Evolutionary conservation across 2,329 filamentous ascomycete genomes (phyloP).

Genomic region (Arthrobotrys musiformis): DNA sequence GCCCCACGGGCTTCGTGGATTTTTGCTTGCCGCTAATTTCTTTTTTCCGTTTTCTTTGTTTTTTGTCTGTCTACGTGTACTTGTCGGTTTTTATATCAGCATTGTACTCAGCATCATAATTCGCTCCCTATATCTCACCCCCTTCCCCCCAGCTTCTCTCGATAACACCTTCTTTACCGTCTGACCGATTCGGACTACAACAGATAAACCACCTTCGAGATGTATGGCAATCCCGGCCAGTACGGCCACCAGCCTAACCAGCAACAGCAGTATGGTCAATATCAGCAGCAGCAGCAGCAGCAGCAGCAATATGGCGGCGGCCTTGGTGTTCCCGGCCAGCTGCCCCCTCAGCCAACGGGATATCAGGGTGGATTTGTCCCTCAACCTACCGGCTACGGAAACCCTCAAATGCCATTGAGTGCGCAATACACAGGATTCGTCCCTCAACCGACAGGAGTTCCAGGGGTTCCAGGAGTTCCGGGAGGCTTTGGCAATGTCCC

Average conservation of each 20-base stretch:
- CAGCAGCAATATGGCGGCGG: constrained; percentile 64
- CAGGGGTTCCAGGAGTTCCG: constrained; percentile 67
- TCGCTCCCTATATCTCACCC: background rate
- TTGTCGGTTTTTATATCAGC: constrained; percentile 46
- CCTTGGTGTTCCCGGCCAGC: constrained; percentile 62
- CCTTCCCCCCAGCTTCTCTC: background rate
- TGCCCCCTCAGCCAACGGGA: constrained; percentile 71
- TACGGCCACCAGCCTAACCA: constrained; percentile 53
- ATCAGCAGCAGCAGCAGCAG: constrained; percentile 59
- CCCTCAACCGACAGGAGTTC: constrained; percentile 64
- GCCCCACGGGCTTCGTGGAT: constrained; percentile 37
- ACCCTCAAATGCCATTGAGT: constrained; percentile 66
- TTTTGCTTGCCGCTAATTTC: background rate
- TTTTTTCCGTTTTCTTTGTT: background rate
- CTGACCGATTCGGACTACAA: background rate
- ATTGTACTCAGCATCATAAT: constrained; percentile 28
- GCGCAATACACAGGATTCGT: constrained; percentile 76
- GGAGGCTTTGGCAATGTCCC: constrained; percentile 61
- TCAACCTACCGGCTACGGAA: constrained; percentile 68
- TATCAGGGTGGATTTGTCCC: constrained; percentile 63
- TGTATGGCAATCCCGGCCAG: constrained; percentile 55
- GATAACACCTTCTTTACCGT: background rate
- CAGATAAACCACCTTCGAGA: background rate
- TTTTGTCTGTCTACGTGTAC: constrained; percentile 34
- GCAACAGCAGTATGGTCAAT: constrained; percentile 53